Percentiles rank a stretch among this genome's conserved stretches.
phyloP scores from a whole-genome alignment of 176 grass and related monocot species.

The Triticum urartu region DNA sequence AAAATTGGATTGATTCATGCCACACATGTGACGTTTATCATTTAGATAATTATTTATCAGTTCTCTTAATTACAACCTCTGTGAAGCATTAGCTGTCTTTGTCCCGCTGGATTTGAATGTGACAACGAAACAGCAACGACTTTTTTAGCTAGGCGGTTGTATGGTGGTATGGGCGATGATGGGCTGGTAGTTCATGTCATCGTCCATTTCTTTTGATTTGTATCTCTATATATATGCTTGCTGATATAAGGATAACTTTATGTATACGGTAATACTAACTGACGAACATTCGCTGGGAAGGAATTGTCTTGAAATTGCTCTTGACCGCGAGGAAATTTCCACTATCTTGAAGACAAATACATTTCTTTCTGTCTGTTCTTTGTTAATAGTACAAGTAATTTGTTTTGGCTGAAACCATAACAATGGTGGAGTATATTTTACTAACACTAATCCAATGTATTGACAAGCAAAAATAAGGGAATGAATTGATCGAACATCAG shows the following conservation, averaged over 20 bases:
- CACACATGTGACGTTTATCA: too few relatives aligned
- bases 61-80: neutral
- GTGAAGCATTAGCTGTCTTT: neutral
- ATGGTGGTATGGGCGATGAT: too few relatives aligned
- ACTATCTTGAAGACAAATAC: neutral
- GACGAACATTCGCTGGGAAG: too few relatives aligned
- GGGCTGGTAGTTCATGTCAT: too few relatives aligned
- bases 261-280: too few relatives aligned
- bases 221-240: neutral
- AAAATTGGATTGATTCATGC: too few relatives aligned
- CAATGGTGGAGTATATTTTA: neutral
- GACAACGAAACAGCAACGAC: slow-evolving; percentile 11
- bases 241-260: neutral
- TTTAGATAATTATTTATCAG: neutral
- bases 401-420: neutral
- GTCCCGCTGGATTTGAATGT: slow-evolving; percentile 1
- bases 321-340: neutral
- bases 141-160: neutral
- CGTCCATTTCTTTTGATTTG: too few relatives aligned
- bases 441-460: neutral
- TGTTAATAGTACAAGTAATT: neutral
- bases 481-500: neutral
- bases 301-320: too few relatives aligned
- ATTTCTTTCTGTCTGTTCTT: neutral
- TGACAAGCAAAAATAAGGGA: neutral